These are phyloP conservation scores for Clitopilus passeckerianus DNA, from an alignment of 768 basidiomycete species.

Conservation along the genomic window DNA sequence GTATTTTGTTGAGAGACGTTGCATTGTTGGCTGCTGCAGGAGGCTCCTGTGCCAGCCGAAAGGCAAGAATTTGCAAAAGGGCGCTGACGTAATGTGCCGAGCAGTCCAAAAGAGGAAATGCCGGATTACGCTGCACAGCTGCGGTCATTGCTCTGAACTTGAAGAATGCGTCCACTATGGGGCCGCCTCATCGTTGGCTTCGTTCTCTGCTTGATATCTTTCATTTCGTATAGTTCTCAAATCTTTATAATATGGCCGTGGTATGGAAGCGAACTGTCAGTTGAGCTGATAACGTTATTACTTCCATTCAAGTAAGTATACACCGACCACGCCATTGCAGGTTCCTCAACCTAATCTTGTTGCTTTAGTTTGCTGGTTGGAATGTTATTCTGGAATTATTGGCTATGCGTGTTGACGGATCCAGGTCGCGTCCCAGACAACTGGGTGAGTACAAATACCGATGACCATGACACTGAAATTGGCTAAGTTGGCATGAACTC, in stretches of 20 bases:
- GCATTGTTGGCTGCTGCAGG: slow-evolving; percentile 4
- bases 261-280: slow-evolving; percentile 73
- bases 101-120: background rate
- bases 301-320: slow-evolving; percentile 83
- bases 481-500: background rate
- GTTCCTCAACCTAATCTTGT: slow-evolving; percentile 4
- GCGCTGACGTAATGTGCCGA: background rate
- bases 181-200: slow-evolving; percentile 63
- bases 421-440: slow-evolving; percentile 76
- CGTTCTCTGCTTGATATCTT: slow-evolving; percentile 71
- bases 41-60: background rate
- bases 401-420: slow-evolving; percentile 73
- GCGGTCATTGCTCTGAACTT: background rate
- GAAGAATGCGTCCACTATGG: slow-evolving; percentile 36
- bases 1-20: slow-evolving; percentile 6
- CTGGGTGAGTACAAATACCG: slow-evolving; percentile 56
- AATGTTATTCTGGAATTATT: slow-evolving; percentile 87
- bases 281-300: slow-evolving; percentile 73
- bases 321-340: background rate
- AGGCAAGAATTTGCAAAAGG: background rate
- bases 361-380: slow-evolving; percentile 60
- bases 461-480: background rate
- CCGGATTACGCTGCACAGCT: background rate
- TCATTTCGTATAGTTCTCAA: slow-evolving; percentile 88
- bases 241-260: slow-evolving; percentile 90